Conservation (phyloP, 768 basidiomycete genomes). For the Leccinum longicurvipes region DNA sequence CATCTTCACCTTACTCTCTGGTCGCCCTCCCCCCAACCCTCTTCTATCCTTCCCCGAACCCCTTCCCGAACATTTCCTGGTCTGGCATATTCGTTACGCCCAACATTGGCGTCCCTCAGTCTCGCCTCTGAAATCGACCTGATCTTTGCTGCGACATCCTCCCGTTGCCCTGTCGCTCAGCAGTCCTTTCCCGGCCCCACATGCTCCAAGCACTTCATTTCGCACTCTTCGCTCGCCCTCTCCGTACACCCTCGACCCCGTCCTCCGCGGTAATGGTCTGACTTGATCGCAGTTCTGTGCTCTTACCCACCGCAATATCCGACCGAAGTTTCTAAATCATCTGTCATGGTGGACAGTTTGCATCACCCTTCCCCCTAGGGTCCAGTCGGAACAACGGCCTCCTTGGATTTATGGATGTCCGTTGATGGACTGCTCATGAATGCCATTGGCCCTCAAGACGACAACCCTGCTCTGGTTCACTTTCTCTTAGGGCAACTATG, state of each 20-base stretch:
- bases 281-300: conserved; percentile 16
- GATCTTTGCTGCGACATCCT: background rate
- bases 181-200: conserved; percentile 2
- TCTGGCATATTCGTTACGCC: conserved; percentile 15
- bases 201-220: background rate
- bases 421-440: conserved; percentile 16
- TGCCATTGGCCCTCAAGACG: conserved; percentile 10
- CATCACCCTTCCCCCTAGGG: conserved; percentile 32
- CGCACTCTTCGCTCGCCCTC: conserved; percentile 5
- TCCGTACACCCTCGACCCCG: conserved; percentile 8
- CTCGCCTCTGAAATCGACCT: background rate
- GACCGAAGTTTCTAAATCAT: conserved; percentile 22
- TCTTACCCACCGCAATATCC: conserved; percentile 23
- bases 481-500: background rate
- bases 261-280: conserved; percentile 11
- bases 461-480: background rate
- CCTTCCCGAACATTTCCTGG: conserved; percentile 16
- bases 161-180: background rate
- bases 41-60: conserved; percentile 15
- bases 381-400: conserved; percentile 10
- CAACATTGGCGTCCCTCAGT: background rate
- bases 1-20: background rate
- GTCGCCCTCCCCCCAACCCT: conserved; percentile 1
- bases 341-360: conserved; percentile 7
- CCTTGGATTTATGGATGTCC: conserved; percentile 24